Percentiles rank a stretch among this genome's conserved stretches.
Conservation (phyloP, 1,284 basidiomycete genomes). For the Amylostereum chailletii region DNA sequence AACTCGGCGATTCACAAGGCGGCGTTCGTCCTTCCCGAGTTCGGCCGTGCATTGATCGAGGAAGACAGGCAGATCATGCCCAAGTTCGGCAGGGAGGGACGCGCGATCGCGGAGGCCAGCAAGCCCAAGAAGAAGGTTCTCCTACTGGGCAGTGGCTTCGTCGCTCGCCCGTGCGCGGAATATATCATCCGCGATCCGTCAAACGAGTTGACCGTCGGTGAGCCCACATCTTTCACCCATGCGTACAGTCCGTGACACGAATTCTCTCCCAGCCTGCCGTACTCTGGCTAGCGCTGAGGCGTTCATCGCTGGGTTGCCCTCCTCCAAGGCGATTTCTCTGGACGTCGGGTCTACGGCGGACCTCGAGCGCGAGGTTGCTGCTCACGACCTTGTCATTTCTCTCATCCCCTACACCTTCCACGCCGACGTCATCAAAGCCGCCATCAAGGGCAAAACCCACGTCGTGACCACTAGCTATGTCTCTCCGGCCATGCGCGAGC, state of each 20-base stretch:
- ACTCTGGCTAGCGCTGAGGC: conserved; percentile 70
- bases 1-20: conserved; percentile 77
- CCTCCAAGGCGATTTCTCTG: conserved; percentile 70
- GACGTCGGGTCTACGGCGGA: conserved; percentile 73
- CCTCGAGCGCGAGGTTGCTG: conserved; percentile 76
- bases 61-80: conserved; percentile 67
- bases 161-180: conserved; percentile 90
- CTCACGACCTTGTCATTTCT: conserved; percentile 91
- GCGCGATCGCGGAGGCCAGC: conserved; percentile 22
- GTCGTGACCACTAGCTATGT: conserved; percentile 98
- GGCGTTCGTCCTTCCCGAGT: conserved; percentile 90
- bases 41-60: conserved; percentile 69
- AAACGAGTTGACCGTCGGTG: conserved; percentile 82
- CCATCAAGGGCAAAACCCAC: conserved; percentile 90
- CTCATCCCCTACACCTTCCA: conserved; percentile 96
- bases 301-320: conserved; percentile 62
- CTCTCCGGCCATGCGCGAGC: conserved; percentile 81
- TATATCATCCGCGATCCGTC: conserved; percentile 81
- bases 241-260: not conserved
- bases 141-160: conserved; percentile 91
- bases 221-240: conserved; percentile 4
- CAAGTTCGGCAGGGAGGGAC: conserved; percentile 49
- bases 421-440: conserved; percentile 86
- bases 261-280: conserved; percentile 58
- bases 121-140: conserved; percentile 67